Evolutionary conservation across 768 basidiomycete genomes (phyloP).

Genomic region (Leucogyrophana mollusca): DNA sequence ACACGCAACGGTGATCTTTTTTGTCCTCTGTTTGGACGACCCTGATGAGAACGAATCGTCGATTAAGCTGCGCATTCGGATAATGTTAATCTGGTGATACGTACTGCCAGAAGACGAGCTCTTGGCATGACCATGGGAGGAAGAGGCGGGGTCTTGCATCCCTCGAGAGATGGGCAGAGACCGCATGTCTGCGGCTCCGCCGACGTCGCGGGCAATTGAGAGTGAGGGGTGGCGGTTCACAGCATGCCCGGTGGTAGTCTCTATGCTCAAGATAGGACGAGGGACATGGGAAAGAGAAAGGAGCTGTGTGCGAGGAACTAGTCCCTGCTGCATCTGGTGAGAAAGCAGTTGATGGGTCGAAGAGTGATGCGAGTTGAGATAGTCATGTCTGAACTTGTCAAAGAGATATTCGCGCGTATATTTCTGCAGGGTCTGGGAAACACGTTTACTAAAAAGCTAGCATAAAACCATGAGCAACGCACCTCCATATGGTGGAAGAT

Average conservation of each 20-base stretch:
- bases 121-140: constrained; percentile 29
- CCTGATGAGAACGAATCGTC: constrained; percentile 33
- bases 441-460: constrained; percentile 13
- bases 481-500: constrained; percentile 91
- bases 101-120: constrained; percentile 35
- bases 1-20: constrained; percentile 88
- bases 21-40: constrained; percentile 66
- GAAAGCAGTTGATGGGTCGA: constrained; percentile 40
- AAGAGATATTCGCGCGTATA: constrained; percentile 84
- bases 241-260: constrained; percentile 51
- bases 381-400: constrained; percentile 70
- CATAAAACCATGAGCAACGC: constrained; percentile 24
- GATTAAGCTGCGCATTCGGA: no score
- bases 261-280: constrained; percentile 61
- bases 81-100: constrained; percentile 21
- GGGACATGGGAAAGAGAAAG: constrained; percentile 34
- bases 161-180: constrained; percentile 39
- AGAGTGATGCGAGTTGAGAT: constrained; percentile 51
- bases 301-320: constrained; percentile 32
- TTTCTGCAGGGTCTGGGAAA: constrained; percentile 72
- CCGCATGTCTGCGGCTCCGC: constrained; percentile 41
- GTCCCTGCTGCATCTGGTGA: constrained; percentile 42
- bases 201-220: constrained; percentile 45
- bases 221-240: constrained; percentile 44
- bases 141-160: constrained; percentile 32